phyloP scores from a whole-genome alignment of 1,139 yeast genomes.

The Hanseniaspora gamundiae region DNA sequence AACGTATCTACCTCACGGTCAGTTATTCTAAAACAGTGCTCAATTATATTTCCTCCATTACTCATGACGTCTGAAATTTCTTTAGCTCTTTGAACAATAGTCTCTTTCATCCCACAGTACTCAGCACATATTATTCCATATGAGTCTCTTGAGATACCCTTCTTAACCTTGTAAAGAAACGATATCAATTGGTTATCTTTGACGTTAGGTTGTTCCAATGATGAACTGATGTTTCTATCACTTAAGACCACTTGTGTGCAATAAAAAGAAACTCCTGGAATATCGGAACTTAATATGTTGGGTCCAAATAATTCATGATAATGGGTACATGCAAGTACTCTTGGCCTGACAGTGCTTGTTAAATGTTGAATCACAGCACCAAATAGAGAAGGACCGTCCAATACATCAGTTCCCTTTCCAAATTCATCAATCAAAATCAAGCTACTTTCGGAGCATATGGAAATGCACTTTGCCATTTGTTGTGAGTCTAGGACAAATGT shows the following conservation, averaged over 20 bases:
- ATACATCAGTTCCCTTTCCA: conserved; percentile 38
- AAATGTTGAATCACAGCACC: conserved; percentile 27
- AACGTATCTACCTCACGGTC: conserved; percentile 7
- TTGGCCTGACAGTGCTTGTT: conserved; percentile 15
- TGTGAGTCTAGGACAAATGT: conserved; percentile 35
- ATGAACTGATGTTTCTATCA: background rate
- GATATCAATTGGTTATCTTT: conserved; percentile 17
- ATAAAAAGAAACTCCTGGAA: conserved; percentile 15
- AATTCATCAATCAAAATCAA: conserved; percentile 37
- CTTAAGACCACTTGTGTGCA: conserved; percentile 20
- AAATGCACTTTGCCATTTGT: conserved; percentile 32
- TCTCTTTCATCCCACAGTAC: conserved; percentile 25
- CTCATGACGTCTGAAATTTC: conserved; percentile 13
- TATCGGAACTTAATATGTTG: conserved; percentile 11
- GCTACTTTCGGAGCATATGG: conserved; percentile 27
- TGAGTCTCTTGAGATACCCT: conserved; percentile 26
- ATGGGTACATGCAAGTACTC: conserved; percentile 32
- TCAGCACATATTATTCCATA: conserved; percentile 32
- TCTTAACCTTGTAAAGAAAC: conserved; percentile 24
- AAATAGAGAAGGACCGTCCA: conserved; percentile 35
- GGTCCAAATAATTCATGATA: conserved; percentile 30
- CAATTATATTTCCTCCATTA: conserved; percentile 14
- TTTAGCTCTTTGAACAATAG: conserved; percentile 24
- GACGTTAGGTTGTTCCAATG: background rate
- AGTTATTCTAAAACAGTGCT: conserved; percentile 8